Evolutionary conservation across 768 basidiomycete species (phyloP).

Genomic region (Hemileccinum impolitum): DNA sequence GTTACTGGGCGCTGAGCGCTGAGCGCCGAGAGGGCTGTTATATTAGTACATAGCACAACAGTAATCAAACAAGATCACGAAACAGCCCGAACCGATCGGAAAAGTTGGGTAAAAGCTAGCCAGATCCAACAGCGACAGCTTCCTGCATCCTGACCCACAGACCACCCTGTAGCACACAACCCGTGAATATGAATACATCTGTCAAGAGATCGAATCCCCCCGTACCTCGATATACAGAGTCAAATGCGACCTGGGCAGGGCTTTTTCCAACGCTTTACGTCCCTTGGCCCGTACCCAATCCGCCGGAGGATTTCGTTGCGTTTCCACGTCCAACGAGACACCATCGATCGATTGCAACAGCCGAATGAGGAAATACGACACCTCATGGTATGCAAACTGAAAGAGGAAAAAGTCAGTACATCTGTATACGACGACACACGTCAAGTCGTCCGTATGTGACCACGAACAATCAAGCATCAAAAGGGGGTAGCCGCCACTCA

Average conservation of each 20-base stretch:
- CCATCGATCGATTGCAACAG: constrained; percentile 47
- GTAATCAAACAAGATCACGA: too few species aligned
- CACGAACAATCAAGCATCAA: too few species aligned
- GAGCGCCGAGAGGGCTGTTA: too few species aligned
- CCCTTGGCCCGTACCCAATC: constrained; percentile 33
- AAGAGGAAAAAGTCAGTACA: too few species aligned
- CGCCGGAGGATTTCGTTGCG: constrained; percentile 32
- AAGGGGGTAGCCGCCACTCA: constrained; percentile 15
- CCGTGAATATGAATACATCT: neutral
- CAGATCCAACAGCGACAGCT: constrained; percentile 3
- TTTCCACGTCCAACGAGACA: constrained; percentile 38
- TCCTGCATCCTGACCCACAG: constrained; percentile 28
- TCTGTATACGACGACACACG: too few species aligned
- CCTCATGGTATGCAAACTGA: constrained; percentile 55
- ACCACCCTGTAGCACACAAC: constrained; percentile 16
- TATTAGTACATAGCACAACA: too few species aligned
- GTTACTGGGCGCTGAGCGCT: too few species aligned
- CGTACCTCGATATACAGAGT: constrained; percentile 41
- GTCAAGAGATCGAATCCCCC: too few species aligned
- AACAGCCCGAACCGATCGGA: too few species aligned
- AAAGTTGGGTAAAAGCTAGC: too few species aligned
- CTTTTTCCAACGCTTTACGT: constrained; percentile 40
- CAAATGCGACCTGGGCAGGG: constrained; percentile 38
- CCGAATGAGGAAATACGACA: constrained; percentile 52
- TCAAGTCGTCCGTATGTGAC: too few species aligned